A percentile compares a stretch with the other conserved stretches of the same genome.
Conservation (phyloP, 1,284 basidiomycete genomes). For the Hortiboletus rubellus region DNA sequence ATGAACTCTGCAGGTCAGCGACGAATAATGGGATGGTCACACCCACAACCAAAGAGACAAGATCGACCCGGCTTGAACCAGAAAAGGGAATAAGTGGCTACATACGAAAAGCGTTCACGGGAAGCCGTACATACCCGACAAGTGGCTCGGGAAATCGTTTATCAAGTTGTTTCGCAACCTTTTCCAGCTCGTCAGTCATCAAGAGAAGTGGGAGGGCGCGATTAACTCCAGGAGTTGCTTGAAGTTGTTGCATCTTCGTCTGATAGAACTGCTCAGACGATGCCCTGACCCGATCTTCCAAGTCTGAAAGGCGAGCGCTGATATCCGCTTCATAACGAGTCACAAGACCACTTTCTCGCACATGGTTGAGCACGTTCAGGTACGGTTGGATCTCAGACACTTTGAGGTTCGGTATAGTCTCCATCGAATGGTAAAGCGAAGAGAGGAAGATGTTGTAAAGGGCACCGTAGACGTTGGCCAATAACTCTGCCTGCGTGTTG, state of each 20-base stretch:
- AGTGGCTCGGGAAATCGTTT: slow-evolving; percentile 84
- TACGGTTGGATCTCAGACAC: slow-evolving; percentile 64
- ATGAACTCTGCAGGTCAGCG: slow-evolving; percentile 71
- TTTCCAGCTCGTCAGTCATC: slow-evolving; percentile 90
- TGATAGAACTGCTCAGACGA: slow-evolving; percentile 73
- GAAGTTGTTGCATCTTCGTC: slow-evolving; percentile 66
- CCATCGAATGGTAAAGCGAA: slow-evolving; percentile 82
- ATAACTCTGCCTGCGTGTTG: slow-evolving; percentile 56
- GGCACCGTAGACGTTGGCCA: slow-evolving; percentile 62
- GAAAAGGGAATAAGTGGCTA: slow-evolving; percentile 11
- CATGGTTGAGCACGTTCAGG: slow-evolving; percentile 67
- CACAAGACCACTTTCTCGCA: slow-evolving; percentile 68
- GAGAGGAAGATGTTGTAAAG: slow-evolving; percentile 90
- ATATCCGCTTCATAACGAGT: slow-evolving; percentile 69
- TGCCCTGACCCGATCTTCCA: slow-evolving; percentile 68
- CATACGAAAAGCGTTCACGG: neutral
- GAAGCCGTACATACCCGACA: slow-evolving; percentile 57
- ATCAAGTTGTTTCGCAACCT: slow-evolving; percentile 77
- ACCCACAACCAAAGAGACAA: slow-evolving; percentile 77
- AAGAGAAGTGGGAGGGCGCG: slow-evolving; percentile 76
- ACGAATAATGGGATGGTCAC: slow-evolving; percentile 76
- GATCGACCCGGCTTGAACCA: slow-evolving; percentile 62
- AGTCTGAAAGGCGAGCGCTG: slow-evolving; percentile 60
- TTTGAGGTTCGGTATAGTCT: slow-evolving; percentile 71
- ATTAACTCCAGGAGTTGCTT: slow-evolving; percentile 70